Evolutionary conservation across 805 yeast genomes (phyloP), one percentile per base, ranked within the genome.

Genomic region (Saccharomycopsis capsularis): DNA sequence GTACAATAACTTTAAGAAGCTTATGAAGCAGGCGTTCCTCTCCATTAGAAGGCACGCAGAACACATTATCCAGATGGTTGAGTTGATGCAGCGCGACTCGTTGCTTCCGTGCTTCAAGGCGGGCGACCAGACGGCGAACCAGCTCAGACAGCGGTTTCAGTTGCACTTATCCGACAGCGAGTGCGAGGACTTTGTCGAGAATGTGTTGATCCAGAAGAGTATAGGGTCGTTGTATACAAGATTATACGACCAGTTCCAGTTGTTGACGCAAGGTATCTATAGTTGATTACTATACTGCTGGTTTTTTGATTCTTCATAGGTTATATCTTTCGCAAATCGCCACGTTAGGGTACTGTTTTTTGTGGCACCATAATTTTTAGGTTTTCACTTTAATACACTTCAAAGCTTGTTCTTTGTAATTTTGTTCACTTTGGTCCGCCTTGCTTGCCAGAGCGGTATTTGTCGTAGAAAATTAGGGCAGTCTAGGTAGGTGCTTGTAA

Each of bases 201-300:
- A 70, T 50, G 68, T 73, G 2, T 68, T 93, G 57, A 82, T 93
- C 25, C 85, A 78, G 35, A 90, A 85, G 65, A 86, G 96, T 58
- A 59, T 84, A 50, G 95, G 95, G 11, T 87, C 93, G 60, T 75
- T 86, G 55, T 93, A 89, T 68, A 93, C 99, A 0, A 73, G 96
- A 56, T 69, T 93, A 29, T 93, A 93, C 61, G 99, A 93, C 63
- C 98, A 91, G 63, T 93, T 85, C 69, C 99, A 93, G 66, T 69
- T 93, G 64, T 68, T 89, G 43, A 90, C 98, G 0, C 99, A 93
- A 68, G 99, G 99, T 40, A 93, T 93, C 24, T 93, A 88, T 64
- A 80, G 78, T 60, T 82, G 24, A 49, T n/a, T n/a, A n/a, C n/a
- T n/a, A n/a, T n/a, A n/a, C n/a, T n/a, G n/a, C n/a, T n/a, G n/a